Percentiles rank a stretch among this genome's conserved stretches.
phyloP scores from a whole-genome alignment of 163 green algal species.

The Scenedesmus sp. region DNA sequence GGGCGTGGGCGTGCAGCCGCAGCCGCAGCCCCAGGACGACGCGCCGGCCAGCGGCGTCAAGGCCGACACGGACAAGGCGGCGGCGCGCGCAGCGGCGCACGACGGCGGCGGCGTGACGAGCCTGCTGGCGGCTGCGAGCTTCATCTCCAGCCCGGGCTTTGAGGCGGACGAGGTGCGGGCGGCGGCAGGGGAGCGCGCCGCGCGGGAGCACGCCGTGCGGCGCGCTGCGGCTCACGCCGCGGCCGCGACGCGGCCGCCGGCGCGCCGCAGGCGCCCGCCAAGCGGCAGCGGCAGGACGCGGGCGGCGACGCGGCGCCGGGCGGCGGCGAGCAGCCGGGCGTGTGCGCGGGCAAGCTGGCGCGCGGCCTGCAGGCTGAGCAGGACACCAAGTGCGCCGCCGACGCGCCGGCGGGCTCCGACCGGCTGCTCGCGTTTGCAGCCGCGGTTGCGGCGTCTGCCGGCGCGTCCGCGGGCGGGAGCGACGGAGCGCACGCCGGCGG shows the following conservation, averaged over 20 bases:
- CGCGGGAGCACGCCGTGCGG: too few relatives aligned
- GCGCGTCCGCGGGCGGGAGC: too few relatives aligned
- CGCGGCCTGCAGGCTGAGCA: too few relatives aligned
- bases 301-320: neutral
- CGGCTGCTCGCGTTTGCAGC: too few relatives aligned
- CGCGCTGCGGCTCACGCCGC: too few relatives aligned
- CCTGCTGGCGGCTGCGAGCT: constrained; percentile 14
- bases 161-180: constrained; percentile 15
- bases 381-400: constrained; percentile 9
- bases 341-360: too few relatives aligned
- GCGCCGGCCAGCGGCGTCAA: constrained; percentile 23
- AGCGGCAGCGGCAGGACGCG: constrained; percentile 18
- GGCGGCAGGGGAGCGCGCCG: too few relatives aligned
- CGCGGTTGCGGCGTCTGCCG: too few relatives aligned
- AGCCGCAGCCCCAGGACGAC: neutral
- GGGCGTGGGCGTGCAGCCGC: neutral
- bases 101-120: constrained; percentile 18
- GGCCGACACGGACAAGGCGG: constrained; percentile 34
- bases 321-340: too few relatives aligned
- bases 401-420: neutral
- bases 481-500: too few relatives aligned
- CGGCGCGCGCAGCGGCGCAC: neutral
- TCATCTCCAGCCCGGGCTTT: neutral
- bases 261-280: constrained; percentile 10
- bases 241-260: too few relatives aligned